phyloP scores from a whole-genome alignment of 305 asterid species.

The Fraxinus greggii region DNA sequence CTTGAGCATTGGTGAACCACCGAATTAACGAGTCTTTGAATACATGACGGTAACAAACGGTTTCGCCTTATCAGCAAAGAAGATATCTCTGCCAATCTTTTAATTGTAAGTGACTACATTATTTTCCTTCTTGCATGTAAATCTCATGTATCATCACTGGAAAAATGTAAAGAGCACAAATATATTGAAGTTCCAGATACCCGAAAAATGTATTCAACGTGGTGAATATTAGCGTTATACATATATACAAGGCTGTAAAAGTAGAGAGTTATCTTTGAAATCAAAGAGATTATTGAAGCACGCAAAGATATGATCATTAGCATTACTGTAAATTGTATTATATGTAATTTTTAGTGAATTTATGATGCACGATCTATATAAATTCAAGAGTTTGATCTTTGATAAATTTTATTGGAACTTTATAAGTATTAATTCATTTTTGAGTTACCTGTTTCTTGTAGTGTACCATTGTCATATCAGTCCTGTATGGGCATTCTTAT shows the following conservation, averaged over 20 bases:
- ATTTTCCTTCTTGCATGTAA: not conserved
- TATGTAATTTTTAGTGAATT: not conserved
- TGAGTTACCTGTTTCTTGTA: not conserved
- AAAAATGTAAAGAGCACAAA: constrained; percentile 14
- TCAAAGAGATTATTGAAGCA: not conserved
- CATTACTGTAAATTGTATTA: not conserved
- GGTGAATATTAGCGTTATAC: not conserved
- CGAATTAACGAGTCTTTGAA: not conserved
- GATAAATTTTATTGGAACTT: not conserved
- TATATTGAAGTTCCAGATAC: not conserved
- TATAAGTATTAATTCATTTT: not conserved
- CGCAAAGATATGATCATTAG: not conserved
- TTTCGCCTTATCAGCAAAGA: not conserved
- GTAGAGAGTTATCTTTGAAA: not conserved
- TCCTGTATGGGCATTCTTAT: not conserved
- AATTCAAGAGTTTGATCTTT: not conserved
- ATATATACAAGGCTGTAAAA: not conserved
- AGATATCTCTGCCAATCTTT: not conserved
- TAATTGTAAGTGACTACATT: not conserved
- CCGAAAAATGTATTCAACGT: not conserved
- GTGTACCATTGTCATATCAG: not conserved
- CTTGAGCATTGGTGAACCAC: not conserved
- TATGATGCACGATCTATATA: not conserved
- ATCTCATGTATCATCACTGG: constrained; percentile 14
- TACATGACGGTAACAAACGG: not conserved